Evolutionary conservation across 257 asterid genomes (phyloP).

Genomic region (Solanum corneliomulleri): DNA sequence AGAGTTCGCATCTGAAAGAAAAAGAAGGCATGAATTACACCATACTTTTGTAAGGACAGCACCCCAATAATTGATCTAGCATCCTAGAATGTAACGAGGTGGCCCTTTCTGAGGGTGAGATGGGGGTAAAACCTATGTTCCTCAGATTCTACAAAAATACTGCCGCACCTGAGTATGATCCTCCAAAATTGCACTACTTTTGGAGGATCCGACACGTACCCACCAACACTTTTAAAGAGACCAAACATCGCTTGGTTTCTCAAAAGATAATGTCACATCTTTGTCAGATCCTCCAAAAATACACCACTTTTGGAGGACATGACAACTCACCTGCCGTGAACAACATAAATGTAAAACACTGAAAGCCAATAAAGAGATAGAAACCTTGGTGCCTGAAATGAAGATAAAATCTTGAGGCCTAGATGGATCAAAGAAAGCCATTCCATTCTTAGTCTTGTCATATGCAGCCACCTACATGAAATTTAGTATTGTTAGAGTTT

Average conservation of each 20-base stretch:
- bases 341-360: background rate
- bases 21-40: background rate
- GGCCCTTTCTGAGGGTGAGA: background rate
- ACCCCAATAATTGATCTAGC: background rate
- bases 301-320: background rate
- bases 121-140: background rate
- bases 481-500: background rate
- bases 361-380: background rate
- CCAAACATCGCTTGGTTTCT: background rate
- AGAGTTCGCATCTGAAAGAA: slow-evolving; percentile 64
- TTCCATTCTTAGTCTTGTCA: slow-evolving; percentile 69
- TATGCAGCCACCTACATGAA: slow-evolving; percentile 78
- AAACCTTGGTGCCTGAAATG: background rate
- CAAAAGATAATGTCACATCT: background rate
- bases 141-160: background rate
- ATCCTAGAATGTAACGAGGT: background rate
- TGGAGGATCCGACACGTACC: background rate
- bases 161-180: background rate
- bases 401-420: background rate
- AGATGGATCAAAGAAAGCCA: slow-evolving; percentile 59
- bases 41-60: background rate
- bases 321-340: background rate
- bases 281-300: background rate
- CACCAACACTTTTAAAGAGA: background rate
- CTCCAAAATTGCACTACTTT: background rate